Base-by-base conservation (phyloP, 352 stramenopile genomes). In the Peronospora tabacina region DNA sequence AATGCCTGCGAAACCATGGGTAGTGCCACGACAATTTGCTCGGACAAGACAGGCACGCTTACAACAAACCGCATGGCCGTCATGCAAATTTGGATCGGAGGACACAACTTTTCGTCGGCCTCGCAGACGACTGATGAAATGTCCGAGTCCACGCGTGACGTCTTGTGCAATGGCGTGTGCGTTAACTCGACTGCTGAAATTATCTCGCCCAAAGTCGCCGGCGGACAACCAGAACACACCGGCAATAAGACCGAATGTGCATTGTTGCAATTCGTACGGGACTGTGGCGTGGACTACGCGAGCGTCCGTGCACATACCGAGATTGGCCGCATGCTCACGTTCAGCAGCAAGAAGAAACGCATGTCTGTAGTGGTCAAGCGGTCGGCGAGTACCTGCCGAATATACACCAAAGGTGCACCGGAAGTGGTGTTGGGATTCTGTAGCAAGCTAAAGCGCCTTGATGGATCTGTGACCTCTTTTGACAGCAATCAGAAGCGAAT, bases 11-110 rank as follows among this genome's bases (percentile, higher is more conserved):
- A 96, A 64, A 98, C 94, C 33, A 94, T 98, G 72, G 94, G 95
- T 55, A 95, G 78, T 55, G 90, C 94, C 0, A 98, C 94, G 10
- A 92, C 90, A 10, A 98, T 98, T 58, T 98, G 94, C 72, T 98
- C 88, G 32, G 96, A 99, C 77, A 99, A 98, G 78, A 98, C 95
- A 2, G 96, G 68, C 35, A 99, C 95, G 15, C 77, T 98, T 5
- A 99, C 95, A 8, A 92, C 96, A 43, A 98, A 98, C 59, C 75
- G 87, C 11, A 99, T 99, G 96, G 97, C 95, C 3, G 90, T 98
- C 28, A 89, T 95, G 68, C 68, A 90, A 29, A 66, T 77, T n/a
- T 94, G 82, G 78, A 68, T 92, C 33, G 85, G 66, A 26, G 73
- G 70, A 0, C 54, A 74, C 12, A 74, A 84, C 44, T 85, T 85